Evolutionary conservation across 2,329 filamentous ascomycete genomes (phyloP).

Genomic region (Monilinia fructicola): DNA sequence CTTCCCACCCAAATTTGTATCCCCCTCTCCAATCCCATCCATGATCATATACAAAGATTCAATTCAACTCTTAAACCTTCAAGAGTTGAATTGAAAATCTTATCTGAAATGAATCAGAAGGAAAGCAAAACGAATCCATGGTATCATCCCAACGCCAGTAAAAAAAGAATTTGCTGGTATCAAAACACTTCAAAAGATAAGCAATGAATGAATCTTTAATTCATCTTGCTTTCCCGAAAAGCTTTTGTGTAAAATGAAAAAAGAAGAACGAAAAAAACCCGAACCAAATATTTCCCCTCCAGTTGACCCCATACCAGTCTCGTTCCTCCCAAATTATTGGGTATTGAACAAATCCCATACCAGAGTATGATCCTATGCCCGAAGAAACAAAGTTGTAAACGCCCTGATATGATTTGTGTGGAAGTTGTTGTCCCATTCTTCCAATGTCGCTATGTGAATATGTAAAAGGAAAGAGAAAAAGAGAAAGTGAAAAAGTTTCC

Average conservation of each 20-base stretch:
- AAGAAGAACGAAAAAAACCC: slow-evolving; percentile 1
- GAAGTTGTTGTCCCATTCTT: slow-evolving; percentile 1
- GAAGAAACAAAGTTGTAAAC: slow-evolving; percentile 14
- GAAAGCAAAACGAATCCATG: slow-evolving; percentile 32
- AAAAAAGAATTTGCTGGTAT: slow-evolving; percentile 29
- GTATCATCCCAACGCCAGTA: slow-evolving; percentile 39
- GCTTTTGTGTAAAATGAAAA: slow-evolving; percentile 19
- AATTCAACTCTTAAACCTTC: background rate
- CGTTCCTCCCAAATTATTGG: slow-evolving; percentile 9
- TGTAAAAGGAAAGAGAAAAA: slow-evolving; percentile 14
- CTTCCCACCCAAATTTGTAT: background rate
- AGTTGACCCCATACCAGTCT: slow-evolving; percentile 17
- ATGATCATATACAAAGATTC: slow-evolving; percentile 21
- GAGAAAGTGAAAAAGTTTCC: slow-evolving; percentile 2
- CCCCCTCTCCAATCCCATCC: slow-evolving; percentile 5
- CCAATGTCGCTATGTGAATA: slow-evolving; percentile 19
- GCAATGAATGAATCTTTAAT: slow-evolving; percentile 25
- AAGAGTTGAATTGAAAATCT: background rate
- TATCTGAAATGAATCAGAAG: slow-evolving; percentile 18
- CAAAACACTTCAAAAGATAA: slow-evolving; percentile 28
- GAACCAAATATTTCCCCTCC: slow-evolving; percentile 18
- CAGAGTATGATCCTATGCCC: slow-evolving; percentile 15
- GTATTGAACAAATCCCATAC: slow-evolving; percentile 17
- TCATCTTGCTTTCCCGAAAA: slow-evolving; percentile 29
- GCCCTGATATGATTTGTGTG: slow-evolving; percentile 19